phyloP scores from a whole-genome alignment of 306 rosid genomes.

The Quercus gilva region DNA sequence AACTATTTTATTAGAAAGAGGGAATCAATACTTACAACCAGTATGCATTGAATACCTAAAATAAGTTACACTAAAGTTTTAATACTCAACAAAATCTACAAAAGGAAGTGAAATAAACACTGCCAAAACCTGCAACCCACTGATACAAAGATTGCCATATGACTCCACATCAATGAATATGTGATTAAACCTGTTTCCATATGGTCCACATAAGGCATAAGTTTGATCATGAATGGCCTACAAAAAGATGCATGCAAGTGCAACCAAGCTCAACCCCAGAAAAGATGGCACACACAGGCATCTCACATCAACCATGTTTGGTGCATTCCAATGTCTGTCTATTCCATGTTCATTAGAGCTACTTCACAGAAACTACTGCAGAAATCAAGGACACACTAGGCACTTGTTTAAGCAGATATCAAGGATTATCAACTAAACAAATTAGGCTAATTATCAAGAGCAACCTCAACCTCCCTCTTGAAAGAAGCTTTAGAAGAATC shows the following conservation, averaged over 20 bases:
- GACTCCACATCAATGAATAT: too few relatives aligned
- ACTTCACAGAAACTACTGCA: neutral
- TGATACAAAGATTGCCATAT: too few relatives aligned
- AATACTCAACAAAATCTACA: too few relatives aligned
- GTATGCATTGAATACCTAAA: too few relatives aligned
- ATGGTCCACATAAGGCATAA: too few relatives aligned
- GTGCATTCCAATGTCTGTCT: neutral
- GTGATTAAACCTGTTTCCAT: too few relatives aligned
- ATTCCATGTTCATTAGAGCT: neutral
- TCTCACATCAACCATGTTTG: neutral
- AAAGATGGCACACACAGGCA: neutral
- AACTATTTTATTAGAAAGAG: too few relatives aligned
- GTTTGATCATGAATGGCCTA: too few relatives aligned
- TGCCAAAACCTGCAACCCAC: too few relatives aligned
- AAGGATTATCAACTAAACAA: neutral
- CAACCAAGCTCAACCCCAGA: neutral
- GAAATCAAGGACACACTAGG: neutral
- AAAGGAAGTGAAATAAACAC: too few relatives aligned
- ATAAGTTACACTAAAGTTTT: too few relatives aligned
- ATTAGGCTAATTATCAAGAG: neutral
- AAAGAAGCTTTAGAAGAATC: neutral
- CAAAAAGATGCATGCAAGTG: neutral
- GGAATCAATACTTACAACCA: too few relatives aligned
- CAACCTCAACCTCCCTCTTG: neutral
- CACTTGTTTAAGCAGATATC: neutral